A percentile compares a stretch with the other conserved stretches of the same genome.
Conservation (phyloP, 129 eudicot genomes). For the Logfia minima region DNA sequence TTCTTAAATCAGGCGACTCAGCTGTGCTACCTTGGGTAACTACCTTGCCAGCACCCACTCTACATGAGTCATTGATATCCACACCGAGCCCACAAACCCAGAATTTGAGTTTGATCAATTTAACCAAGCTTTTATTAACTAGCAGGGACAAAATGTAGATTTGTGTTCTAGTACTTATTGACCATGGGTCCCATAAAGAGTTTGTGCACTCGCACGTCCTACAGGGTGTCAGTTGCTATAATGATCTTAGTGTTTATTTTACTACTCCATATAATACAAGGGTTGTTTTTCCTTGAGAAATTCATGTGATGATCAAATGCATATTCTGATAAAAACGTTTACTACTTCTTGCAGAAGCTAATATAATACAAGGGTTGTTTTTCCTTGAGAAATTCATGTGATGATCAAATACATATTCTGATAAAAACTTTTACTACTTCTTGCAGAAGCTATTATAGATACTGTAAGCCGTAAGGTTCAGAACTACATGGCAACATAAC, state of each 20-base stretch:
- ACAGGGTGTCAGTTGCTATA: background rate
- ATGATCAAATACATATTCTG: background rate
- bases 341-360: background rate
- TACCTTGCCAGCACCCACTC: conserved; percentile 7
- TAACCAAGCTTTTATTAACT: background rate
- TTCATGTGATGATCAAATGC: background rate
- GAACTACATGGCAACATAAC: background rate
- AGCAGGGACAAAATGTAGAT: conserved; percentile 16
- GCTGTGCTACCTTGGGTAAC: conserved; percentile 31
- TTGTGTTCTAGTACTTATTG: background rate
- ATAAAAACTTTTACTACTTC: background rate
- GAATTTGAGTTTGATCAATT: conserved; percentile 17
- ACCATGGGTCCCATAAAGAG: background rate
- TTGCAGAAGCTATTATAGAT: background rate
- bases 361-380: too few relatives aligned
- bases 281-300: background rate
- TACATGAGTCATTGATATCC: conserved; percentile 46
- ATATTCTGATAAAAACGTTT: background rate
- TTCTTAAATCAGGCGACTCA: conserved; percentile 50
- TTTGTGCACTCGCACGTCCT: background rate
- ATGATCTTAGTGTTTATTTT: background rate
- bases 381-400: background rate
- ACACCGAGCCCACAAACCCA: conserved; percentile 36
- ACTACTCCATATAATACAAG: background rate
- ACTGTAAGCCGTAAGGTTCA: background rate